Base-by-base conservation (phyloP, 768 basidiomycete genomes). In the Thelephora ganbajun region DNA sequence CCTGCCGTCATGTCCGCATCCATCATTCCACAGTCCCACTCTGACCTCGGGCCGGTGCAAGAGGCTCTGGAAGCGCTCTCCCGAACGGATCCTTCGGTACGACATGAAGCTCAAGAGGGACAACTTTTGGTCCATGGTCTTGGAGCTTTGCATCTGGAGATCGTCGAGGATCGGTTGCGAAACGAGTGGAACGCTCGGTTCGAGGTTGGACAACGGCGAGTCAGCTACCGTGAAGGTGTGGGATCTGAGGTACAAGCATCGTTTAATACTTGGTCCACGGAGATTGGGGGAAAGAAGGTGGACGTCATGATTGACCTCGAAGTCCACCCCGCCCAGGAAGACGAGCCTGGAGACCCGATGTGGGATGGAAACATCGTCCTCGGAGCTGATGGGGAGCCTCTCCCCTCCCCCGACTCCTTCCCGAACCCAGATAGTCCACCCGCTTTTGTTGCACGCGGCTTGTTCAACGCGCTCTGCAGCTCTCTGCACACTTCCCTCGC, bases 41-140 rank as follows among this genome's bases (percentile, higher is more conserved):
- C 83, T 7, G 90, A 92, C 59, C 65, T 87, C 9, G 73, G 76
- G 48, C 79, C 82, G 16, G 83, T 91, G 1, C 80, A 87, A 63
- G 72, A 79, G 43, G 89, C 89, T 7, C 66, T 92, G 16, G 67
- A 72, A 22, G 67, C 83, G 1, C 66, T 92, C 22, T 68, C 76
- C 14, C 80, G 89, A n/a, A 91, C 90, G 1, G 89, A 92, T 57
- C 89, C 89, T n/a, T 90, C 87, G 0, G 76, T 90, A 23, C 80
- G 90, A 16, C 69, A 80, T 26, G 89, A 90, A 47, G 66, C 68
- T 2, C 80, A 85, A 48, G 89, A 92, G 53, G 89, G 87, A 1
- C 89, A 92, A 56, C 67, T 88, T 33, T 71, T 92, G 26, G 71
- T 88, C 1, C 85, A 91, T 54, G 88, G 88, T 2, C 75, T 92